These are phyloP conservation scores for Chloroidium sp. DNA, from an alignment of 163 green algal species.

Conservation along the genomic window DNA sequence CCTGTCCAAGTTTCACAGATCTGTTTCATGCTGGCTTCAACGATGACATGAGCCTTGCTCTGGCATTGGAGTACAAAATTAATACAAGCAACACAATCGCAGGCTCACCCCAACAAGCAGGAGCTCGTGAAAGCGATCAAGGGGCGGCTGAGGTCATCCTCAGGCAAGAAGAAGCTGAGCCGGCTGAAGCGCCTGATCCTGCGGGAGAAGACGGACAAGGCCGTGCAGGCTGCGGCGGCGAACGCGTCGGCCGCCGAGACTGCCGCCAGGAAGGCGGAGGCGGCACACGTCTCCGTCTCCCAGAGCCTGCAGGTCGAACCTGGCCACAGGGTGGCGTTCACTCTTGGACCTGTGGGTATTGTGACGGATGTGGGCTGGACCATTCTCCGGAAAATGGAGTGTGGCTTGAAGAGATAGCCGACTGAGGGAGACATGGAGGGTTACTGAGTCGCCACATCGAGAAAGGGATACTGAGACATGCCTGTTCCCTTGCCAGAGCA, in stretches of 20 bases:
- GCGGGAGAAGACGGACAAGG: conserved; percentile 26
- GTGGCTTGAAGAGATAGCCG: too few species aligned
- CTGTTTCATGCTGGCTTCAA: background rate
- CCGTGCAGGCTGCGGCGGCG: conserved; percentile 1
- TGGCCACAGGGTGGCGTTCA: too few species aligned
- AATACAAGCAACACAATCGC: background rate
- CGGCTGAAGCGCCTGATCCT: conserved; percentile 32
- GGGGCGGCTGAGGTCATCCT: conserved; percentile 4
- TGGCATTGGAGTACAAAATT: background rate
- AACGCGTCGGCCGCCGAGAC: conserved; percentile 3
- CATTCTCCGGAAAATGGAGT: too few species aligned
- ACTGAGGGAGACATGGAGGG: too few species aligned
- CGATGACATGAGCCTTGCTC: background rate
- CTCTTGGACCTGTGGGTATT: too few species aligned
- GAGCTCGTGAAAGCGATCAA: conserved; percentile 13
- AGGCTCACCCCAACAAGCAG: conserved; percentile 13
- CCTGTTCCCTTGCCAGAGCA: too few species aligned
- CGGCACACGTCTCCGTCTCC: background rate
- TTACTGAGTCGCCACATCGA: too few species aligned
- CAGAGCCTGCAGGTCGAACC: background rate
- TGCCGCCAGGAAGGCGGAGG: conserved; percentile 9
- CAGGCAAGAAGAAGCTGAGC: conserved; percentile 17
- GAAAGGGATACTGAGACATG: too few species aligned
- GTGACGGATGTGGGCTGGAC: too few species aligned
- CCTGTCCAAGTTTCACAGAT: background rate